Conservation (phyloP, 2,329 filamentous ascomycete species). For the Cladosporium halotolerans region DNA sequence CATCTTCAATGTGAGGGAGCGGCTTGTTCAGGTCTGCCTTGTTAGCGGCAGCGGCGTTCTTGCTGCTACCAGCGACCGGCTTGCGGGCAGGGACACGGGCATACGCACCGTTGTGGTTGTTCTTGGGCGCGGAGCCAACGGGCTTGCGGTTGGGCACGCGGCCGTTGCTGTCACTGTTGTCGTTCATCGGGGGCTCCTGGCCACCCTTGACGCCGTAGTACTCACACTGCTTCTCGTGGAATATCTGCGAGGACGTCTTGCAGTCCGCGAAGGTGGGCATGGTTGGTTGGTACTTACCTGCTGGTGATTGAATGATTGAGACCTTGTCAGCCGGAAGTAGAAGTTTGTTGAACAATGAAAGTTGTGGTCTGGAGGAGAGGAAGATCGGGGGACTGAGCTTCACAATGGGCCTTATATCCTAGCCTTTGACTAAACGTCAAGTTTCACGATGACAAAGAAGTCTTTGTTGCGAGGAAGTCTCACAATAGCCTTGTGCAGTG, state of each 20-base stretch:
- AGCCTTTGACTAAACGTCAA: not conserved
- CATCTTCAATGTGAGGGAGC: no score
- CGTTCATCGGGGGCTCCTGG: not conserved
- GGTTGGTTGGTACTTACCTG: not conserved
- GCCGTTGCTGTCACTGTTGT: not conserved
- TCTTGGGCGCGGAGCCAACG: not conserved
- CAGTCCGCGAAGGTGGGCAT: not conserved
- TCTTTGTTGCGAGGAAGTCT: not conserved
- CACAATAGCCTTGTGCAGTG: not conserved
- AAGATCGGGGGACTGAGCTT: not conserved
- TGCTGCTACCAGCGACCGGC: not conserved
- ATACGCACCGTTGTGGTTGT: not conserved
- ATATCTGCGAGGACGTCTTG: not conserved
- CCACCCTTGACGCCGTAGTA: not conserved
- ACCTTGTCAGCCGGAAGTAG: conserved; percentile 7
- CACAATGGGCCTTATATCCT: not conserved
- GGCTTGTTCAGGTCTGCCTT: no score
- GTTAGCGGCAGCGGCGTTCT: no score
- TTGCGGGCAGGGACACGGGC: not conserved
- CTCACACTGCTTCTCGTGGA: not conserved
- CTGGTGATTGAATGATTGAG: not conserved
- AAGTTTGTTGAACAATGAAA: not conserved
- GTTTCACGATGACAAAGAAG: not conserved
- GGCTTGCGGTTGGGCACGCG: not conserved
- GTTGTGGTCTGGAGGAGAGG: not conserved